A percentile compares a stretch with the other conserved stretches of the same genome.
Conservation (phyloP, 2,329 filamentous ascomycete species). For the Escovopsis sp. region DNA sequence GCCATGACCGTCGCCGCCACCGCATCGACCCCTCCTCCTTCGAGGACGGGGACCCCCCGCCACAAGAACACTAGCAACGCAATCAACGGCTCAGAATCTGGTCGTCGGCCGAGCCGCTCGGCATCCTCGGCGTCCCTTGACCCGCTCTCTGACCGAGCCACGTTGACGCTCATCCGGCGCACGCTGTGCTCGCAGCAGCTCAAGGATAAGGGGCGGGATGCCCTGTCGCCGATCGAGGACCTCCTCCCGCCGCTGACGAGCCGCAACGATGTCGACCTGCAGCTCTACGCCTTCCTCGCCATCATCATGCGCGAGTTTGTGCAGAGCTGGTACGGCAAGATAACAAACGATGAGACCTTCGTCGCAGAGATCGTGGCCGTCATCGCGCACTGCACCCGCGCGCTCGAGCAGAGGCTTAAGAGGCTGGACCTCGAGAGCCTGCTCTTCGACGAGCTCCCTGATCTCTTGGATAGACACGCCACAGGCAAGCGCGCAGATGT, state of each 20-base stretch:
- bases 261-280: constrained; percentile 82
- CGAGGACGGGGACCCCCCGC: constrained; percentile 5
- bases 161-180: constrained; percentile 64
- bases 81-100: constrained; percentile 11
- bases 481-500: constrained; percentile 37
- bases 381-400: constrained; percentile 81
- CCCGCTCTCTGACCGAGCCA: constrained; percentile 62
- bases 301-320: constrained; percentile 84
- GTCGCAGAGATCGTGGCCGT: constrained; percentile 78
- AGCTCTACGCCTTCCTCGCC: constrained; percentile 84
- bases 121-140: constrained; percentile 16
- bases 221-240: constrained; percentile 51
- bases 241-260: constrained; percentile 83
- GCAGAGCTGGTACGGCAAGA: constrained; percentile 81
- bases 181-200: constrained; percentile 63
- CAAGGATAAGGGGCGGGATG: constrained; percentile 36
- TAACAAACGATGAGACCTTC: constrained; percentile 81
- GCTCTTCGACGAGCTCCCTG: constrained; percentile 75
- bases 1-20: constrained; percentile 16
- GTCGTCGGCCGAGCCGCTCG: constrained; percentile 19
- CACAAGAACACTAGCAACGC: constrained; percentile 5
- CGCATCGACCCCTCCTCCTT: constrained; percentile 4
- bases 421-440: constrained; percentile 71
- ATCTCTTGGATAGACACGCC: constrained; percentile 65
- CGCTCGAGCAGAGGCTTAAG: constrained; percentile 70